Conservation (phyloP, 2,329 filamentous ascomycete species). For the Cordyceps farinosa region DNA sequence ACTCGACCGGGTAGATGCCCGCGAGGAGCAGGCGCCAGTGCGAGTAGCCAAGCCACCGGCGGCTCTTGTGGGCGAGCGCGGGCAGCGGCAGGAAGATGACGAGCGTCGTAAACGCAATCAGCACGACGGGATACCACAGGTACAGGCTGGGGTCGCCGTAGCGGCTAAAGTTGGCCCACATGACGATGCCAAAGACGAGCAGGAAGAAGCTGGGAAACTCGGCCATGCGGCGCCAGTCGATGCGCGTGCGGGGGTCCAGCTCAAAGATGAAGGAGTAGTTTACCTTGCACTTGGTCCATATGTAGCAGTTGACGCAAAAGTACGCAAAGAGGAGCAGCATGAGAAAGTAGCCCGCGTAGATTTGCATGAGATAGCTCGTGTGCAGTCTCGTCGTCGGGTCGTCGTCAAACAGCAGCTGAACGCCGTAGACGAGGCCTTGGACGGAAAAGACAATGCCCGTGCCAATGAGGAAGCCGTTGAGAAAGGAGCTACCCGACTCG, state of each 20-base stretch:
- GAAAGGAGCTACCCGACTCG: conserved; percentile 55
- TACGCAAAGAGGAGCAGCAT: conserved; percentile 74
- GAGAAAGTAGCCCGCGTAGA: conserved; percentile 91
- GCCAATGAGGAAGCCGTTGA: conserved; percentile 64
- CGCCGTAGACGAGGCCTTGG: conserved; percentile 61
- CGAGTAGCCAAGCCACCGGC: conserved; percentile 86
- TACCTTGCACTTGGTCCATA: conserved; percentile 82
- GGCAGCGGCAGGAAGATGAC: conserved; percentile 75
- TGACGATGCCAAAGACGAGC: conserved; percentile 70
- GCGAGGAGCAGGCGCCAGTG: conserved; percentile 83
- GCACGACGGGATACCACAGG: conserved; percentile 79
- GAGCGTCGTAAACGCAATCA: conserved; percentile 64
- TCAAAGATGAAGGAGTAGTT: conserved; percentile 98
- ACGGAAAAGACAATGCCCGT: conserved; percentile 62
- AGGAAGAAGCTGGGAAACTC: conserved; percentile 85
- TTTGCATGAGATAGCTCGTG: conserved; percentile 72
- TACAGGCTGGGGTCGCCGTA: conserved; percentile 66
- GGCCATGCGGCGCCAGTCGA: conserved; percentile 86
- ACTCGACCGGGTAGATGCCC: conserved; percentile 89
- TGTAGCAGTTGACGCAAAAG: conserved; percentile 80
- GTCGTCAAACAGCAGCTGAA: conserved; percentile 47
- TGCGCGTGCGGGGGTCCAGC: conserved; percentile 78
- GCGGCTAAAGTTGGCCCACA: conserved; percentile 85
- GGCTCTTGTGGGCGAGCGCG: conserved; percentile 69
- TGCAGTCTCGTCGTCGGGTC: conserved; percentile 48